Evolutionary conservation across 805 yeast species (phyloP).

Genomic region (Tetrapisispora taiwanensis): DNA sequence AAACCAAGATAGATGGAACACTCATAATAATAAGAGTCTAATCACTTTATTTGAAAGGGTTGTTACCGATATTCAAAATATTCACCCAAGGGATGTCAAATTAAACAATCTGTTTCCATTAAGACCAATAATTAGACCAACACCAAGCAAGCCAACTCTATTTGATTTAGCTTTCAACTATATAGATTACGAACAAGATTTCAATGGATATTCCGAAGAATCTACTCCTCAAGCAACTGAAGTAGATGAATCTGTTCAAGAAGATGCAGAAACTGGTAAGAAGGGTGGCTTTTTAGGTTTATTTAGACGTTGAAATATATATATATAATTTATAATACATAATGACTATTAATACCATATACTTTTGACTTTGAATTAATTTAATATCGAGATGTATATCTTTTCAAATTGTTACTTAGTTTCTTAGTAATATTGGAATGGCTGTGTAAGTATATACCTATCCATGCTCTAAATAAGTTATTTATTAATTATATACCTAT

Average conservation of each 20-base stretch:
- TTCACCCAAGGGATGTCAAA: slow-evolving; percentile 16
- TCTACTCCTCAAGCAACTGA: slow-evolving; percentile 2
- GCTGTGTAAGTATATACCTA: too few relatives aligned
- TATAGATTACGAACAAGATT: slow-evolving; percentile 39
- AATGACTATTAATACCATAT: background rate
- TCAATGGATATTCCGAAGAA: slow-evolving; percentile 6
- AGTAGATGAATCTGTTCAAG: slow-evolving; percentile 5
- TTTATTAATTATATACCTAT: too few relatives aligned
- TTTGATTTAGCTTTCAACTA: slow-evolving; percentile 87
- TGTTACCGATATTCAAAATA: slow-evolving; percentile 6
- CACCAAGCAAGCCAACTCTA: slow-evolving; percentile 76
- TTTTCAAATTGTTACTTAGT: too few relatives aligned
- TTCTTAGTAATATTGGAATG: too few relatives aligned
- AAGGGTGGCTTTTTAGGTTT: slow-evolving; percentile 67
- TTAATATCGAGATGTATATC: too few relatives aligned
- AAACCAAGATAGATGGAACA: slow-evolving; percentile 1
- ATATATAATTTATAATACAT: background rate
- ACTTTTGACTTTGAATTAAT: too few relatives aligned
- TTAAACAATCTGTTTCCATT: slow-evolving; percentile 22
- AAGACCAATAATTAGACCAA: slow-evolving; percentile 43
- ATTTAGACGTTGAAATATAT: slow-evolving; percentile 40
- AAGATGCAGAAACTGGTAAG: slow-evolving; percentile 30
- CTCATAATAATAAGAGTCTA: slow-evolving; percentile 5
- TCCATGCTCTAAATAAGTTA: too few relatives aligned
- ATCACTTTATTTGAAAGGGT: slow-evolving; percentile 34